phyloP scores from a whole-genome alignment of 768 basidiomycete genomes.

The Panellus pusillus region DNA sequence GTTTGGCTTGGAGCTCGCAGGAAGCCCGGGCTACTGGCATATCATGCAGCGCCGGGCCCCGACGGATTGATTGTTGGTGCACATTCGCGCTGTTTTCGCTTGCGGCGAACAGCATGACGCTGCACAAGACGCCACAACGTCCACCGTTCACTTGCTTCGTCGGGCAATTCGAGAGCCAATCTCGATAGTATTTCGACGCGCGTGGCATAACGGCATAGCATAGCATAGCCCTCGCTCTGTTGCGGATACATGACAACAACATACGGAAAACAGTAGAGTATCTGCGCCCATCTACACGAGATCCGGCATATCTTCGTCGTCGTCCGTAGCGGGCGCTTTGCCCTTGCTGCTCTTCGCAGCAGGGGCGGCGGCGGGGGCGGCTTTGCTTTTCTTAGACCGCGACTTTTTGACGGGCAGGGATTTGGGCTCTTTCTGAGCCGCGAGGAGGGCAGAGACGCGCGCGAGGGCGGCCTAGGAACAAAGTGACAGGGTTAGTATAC shows the following conservation, averaged over 20 bases:
- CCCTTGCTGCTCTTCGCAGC: constrained; percentile 13
- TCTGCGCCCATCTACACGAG: constrained; percentile 8
- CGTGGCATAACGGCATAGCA: too few relatives aligned
- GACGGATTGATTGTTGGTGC: too few relatives aligned
- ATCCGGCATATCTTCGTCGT: constrained; percentile 18
- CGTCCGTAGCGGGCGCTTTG: constrained; percentile 11
- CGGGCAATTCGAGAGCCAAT: neutral
- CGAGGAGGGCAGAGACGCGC: constrained; percentile 71
- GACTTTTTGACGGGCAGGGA: constrained; percentile 64
- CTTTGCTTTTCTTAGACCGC: constrained; percentile 66
- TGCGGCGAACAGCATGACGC: too few relatives aligned
- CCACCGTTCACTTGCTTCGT: too few relatives aligned
- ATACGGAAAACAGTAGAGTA: neutral
- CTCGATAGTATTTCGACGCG: neutral
- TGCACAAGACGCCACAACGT: too few relatives aligned
- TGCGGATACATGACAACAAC: neutral
- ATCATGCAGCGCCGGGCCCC: too few relatives aligned
- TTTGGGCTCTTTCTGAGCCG: constrained; percentile 73
- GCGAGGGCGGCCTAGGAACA: constrained; percentile 64
- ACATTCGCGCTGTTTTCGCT: too few relatives aligned
- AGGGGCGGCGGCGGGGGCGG: constrained; percentile 17
- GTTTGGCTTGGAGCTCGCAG: too few relatives aligned
- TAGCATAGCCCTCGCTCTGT: neutral
- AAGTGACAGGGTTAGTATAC: constrained; percentile 30
- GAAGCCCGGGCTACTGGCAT: too few relatives aligned